Evolutionary conservation across 2,329 filamentous ascomycete species (phyloP), one percentile per base, ranked within the genome.

Genomic region (Endocalyx cinctus): DNA sequence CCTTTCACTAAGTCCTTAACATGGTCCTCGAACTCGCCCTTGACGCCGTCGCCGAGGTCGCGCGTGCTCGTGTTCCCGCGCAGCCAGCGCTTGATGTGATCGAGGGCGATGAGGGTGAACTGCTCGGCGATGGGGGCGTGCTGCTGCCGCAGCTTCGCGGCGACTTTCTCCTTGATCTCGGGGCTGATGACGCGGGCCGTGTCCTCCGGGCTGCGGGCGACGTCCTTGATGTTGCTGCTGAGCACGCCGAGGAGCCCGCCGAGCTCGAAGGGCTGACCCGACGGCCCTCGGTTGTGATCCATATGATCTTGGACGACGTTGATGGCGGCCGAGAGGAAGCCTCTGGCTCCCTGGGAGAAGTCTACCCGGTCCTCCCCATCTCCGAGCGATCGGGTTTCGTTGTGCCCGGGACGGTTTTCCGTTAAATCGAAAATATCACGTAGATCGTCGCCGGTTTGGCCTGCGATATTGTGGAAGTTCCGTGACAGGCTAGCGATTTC

Each of bases 131-230:
- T 58, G 5, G 63, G 55, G 0, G 57, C 59, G 30, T 69, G 65
- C 38, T 66, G 64, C 41, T 62, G 50, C 13, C 57, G 52, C 13
- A 69, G 52, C 47, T 62, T 64, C 5, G 42, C 47, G 20, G 56
- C 61, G 27, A 69, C 60, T 29, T 57, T 54, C 15, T 67, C 64
- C 43, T 67, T 68, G 55, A 69, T 68, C 48, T 68, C 65, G 4
- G 65, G 65, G 25, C 55, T 65, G 34, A 69, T 68, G 29, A 58
- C 35, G 5, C 65, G 63, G 0, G 65, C 65, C 35, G 63, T 68
- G 29, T 67, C 65, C 38, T 69, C 65, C 0, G 65, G 65, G 38
- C 66, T 66, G n/a, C 62, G 57, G 2, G 64, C 51, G 10, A 59
- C 59, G 12, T 68, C 65, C 38, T 66, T 67, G 35, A 69, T 55